phyloP scores from a whole-genome alignment of 306 rosid genomes.

The Cicer chorassanicum region DNA sequence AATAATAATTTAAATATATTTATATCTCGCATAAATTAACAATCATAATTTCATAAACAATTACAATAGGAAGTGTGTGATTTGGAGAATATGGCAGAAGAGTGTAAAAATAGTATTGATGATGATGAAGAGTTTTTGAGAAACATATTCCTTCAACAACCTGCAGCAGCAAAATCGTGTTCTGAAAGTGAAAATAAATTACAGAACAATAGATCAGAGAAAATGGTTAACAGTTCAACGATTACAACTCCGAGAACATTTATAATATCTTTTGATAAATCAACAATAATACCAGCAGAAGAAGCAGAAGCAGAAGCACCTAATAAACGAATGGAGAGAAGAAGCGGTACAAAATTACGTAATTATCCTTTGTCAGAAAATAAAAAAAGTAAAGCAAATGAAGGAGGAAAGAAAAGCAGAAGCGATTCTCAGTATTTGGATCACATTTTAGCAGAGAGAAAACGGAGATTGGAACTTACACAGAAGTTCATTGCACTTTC shows the following conservation, averaged over 20 bases:
- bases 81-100: neutral
- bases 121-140: constrained; percentile 43
- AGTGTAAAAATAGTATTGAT: neutral
- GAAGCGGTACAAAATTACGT: neutral
- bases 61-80: constrained; percentile 35
- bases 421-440: constrained; percentile 32
- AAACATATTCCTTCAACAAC: constrained; percentile 30
- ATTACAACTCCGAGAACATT: neutral
- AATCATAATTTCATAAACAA: neutral
- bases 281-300: constrained; percentile 32
- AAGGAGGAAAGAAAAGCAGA: constrained; percentile 30
- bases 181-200: neutral
- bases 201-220: too few relatives aligned
- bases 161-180: neutral
- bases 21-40: too few relatives aligned
- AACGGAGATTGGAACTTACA: constrained; percentile 41
- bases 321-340: neutral
- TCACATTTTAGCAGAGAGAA: constrained; percentile 49
- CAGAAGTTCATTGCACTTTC: constrained; percentile 50
- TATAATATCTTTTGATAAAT: constrained; percentile 43
- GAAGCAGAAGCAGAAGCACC: neutral
- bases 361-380: neutral
- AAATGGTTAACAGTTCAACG: neutral
- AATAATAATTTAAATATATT: neutral
- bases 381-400: neutral